Conservation (phyloP, 495 filamentous ascomycete genomes). For the Aspergillus bertholletiae region DNA sequence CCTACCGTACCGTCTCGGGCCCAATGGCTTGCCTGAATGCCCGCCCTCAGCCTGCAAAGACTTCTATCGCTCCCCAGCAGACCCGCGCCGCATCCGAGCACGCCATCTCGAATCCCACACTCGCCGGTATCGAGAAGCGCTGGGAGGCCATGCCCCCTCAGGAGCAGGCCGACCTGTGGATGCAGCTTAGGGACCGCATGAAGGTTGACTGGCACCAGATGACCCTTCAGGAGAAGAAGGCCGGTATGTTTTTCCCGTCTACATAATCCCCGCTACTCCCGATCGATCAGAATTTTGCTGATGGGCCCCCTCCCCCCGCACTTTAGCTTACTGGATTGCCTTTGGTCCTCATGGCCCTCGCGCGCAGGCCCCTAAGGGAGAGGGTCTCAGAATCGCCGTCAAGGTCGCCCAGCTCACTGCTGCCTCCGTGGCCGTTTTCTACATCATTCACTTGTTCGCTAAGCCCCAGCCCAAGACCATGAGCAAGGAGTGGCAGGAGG, state of each 20-base stretch:
- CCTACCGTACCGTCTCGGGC: constrained; percentile 24
- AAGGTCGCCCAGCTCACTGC: constrained; percentile 64
- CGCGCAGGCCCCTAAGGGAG: constrained; percentile 72
- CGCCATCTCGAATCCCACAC: constrained; percentile 94
- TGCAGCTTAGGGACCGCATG: constrained; percentile 95
- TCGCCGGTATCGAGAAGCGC: constrained; percentile 97
- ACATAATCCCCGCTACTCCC: background rate
- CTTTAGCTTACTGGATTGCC: constrained; percentile 93
- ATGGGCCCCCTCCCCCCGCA: constrained; percentile 12
- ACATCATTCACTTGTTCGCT: constrained; percentile 58
- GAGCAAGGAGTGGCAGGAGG: constrained; percentile 93
- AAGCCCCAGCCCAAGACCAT: constrained; percentile 75
- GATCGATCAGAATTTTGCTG: constrained; percentile 18
- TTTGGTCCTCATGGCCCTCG: constrained; percentile 96
- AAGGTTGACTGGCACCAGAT: constrained; percentile 94
- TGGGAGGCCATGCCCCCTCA: constrained; percentile 96
- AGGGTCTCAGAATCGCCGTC: constrained; percentile 66
- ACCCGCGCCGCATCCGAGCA: constrained; percentile 67
- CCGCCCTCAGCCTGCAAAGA: constrained; percentile 24
- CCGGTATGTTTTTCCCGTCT: constrained; percentile 63
- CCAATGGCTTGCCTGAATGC: constrained; percentile 38
- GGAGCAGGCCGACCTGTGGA: constrained; percentile 99
- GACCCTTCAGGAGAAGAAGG: constrained; percentile 96
- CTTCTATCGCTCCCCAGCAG: constrained; percentile 45
- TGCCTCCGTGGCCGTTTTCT: constrained; percentile 63